Percentiles rank a stretch among this genome's conserved stretches.
phyloP scores from a whole-genome alignment of 805 yeast genomes.

The Wickerhamomyces pijperi region DNA sequence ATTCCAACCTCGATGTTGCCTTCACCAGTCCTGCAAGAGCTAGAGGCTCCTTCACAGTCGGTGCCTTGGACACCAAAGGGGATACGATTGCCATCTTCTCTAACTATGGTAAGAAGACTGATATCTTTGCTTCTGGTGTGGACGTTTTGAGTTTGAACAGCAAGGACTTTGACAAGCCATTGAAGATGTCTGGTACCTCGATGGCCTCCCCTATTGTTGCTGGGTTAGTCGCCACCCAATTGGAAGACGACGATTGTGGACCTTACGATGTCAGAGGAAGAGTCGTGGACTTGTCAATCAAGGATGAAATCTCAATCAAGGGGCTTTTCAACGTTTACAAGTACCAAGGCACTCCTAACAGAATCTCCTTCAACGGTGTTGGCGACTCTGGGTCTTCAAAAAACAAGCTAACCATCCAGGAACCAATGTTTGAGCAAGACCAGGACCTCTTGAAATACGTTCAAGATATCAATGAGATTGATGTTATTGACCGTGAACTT shows the following conservation, averaged over 20 bases:
- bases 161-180: constrained; percentile 11
- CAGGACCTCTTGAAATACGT: background rate
- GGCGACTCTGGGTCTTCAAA: background rate
- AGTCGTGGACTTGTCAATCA: constrained; percentile 33
- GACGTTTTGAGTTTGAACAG: constrained; percentile 44
- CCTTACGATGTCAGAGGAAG: constrained; percentile 27
- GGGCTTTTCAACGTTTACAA: constrained; percentile 2
- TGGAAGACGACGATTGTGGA: constrained; percentile 36
- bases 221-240: constrained; percentile 47
- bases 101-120: constrained; percentile 84
- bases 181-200: constrained; percentile 57
- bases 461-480: background rate
- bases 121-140: constrained; percentile 74
- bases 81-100: constrained; percentile 68
- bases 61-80: constrained; percentile 68
- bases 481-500: background rate
- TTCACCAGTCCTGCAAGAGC: constrained; percentile 78
- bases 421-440: background rate
- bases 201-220: constrained; percentile 71
- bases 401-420: background rate
- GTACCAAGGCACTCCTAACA: constrained; percentile 39
- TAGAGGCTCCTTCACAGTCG: constrained; percentile 60
- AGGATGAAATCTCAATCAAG: constrained; percentile 18
- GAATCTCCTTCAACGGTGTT: constrained; percentile 31
- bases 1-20: constrained; percentile 66